phyloP scores from a whole-genome alignment of 2,329 filamentous ascomycete species.

The Zymoseptoria brevis region DNA sequence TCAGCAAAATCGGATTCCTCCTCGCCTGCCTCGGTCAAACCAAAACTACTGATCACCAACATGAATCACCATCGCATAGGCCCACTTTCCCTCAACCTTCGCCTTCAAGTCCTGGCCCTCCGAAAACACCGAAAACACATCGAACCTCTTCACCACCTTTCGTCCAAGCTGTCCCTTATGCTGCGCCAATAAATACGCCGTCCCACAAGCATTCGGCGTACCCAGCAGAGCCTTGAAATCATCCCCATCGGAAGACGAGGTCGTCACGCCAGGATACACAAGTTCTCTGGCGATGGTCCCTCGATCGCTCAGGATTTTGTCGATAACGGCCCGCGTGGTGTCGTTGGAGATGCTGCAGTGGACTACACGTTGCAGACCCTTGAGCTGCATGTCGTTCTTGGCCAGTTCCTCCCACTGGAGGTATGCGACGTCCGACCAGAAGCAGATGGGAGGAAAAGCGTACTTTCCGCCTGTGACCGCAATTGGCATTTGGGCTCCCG shows the following conservation, averaged over 20 bases:
- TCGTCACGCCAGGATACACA: background rate
- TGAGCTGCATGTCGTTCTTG: background rate
- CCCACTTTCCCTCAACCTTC: background rate
- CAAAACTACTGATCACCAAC: background rate
- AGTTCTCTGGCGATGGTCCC: background rate
- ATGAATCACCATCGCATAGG: background rate
- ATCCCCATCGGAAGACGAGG: background rate
- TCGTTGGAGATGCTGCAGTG: conserved; percentile 1
- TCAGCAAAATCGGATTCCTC: background rate
- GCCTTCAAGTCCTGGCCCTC: background rate
- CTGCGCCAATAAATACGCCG: conserved; percentile 9
- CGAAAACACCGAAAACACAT: background rate
- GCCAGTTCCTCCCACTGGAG: conserved; percentile 9
- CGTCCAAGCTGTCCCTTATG: conserved; percentile 11
- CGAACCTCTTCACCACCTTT: conserved; percentile 2
- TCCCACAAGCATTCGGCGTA: conserved; percentile 7
- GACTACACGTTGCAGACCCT: conserved; percentile 1
- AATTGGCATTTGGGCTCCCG: background rate
- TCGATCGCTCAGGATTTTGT: background rate
- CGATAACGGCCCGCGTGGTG: conserved; percentile 1
- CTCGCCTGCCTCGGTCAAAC: background rate
- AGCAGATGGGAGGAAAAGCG: conserved; percentile 2
- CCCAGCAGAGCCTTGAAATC: conserved; percentile 9
- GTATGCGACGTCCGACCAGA: conserved; percentile 11
- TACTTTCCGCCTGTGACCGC: conserved; percentile 3